Percentiles rank a stretch among this genome's conserved stretches.
Evolutionary conservation across 441 rosid species (phyloP).

Genomic region (Populus trichocarpa): DNA sequence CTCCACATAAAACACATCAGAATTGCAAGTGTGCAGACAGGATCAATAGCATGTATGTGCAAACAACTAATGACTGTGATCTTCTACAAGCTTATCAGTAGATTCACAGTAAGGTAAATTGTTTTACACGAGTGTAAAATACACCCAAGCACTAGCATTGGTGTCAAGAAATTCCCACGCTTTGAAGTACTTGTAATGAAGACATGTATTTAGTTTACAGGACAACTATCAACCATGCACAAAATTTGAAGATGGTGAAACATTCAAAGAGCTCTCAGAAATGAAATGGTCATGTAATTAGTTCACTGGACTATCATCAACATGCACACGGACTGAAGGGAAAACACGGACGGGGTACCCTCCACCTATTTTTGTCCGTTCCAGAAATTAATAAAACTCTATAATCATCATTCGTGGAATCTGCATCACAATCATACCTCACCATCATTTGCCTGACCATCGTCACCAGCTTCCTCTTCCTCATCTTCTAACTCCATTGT

Average conservation of each 20-base stretch:
- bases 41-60: not conserved
- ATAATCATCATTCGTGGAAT: not conserved
- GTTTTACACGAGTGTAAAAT: not conserved
- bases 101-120: not conserved
- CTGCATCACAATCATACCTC: slow-evolving; percentile 40
- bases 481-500: slow-evolving; percentile 68
- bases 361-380: not conserved
- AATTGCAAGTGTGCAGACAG: not conserved
- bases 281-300: not conserved
- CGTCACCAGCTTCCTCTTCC: slow-evolving; percentile 37
- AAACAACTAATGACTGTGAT: not conserved
- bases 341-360: not conserved
- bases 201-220: not conserved
- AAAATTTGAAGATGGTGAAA: not conserved
- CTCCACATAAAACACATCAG: not conserved
- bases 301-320: not conserved
- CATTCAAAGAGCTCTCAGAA: not conserved
- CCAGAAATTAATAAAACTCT: not conserved
- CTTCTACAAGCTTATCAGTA: not conserved
- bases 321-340: not conserved
- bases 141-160: not conserved
- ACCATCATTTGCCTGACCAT: slow-evolving; percentile 22
- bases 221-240: not conserved
- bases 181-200: not conserved
- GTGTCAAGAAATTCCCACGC: not conserved